phyloP scores from a whole-genome alignment of 2,329 filamentous ascomycete genomes.

The Macroventuria anomochaeta region DNA sequence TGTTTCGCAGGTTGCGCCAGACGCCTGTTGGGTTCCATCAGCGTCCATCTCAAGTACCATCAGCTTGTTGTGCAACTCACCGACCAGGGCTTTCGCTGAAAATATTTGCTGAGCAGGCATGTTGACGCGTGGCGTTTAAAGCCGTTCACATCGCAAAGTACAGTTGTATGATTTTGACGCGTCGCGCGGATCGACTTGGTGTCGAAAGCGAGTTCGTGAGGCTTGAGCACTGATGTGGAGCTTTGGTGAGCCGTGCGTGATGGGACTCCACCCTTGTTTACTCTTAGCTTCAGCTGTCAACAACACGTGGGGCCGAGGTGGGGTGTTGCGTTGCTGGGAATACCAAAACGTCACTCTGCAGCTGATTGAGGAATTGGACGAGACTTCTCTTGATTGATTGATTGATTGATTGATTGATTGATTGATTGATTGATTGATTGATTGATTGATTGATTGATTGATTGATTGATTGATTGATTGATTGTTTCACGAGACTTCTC shows the following conservation, averaged over 20 bases:
- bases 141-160: constrained; percentile 12
- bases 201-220: constrained; percentile 10
- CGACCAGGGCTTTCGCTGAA: constrained; percentile 42
- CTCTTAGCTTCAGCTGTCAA: constrained; percentile 6
- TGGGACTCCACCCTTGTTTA: constrained; percentile 15
- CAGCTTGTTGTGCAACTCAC: not conserved
- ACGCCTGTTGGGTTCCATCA: constrained; percentile 23
- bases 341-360: constrained; percentile 13
- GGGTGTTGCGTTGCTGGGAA: constrained; percentile 3
- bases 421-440: no score
- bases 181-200: not conserved
- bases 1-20: constrained; percentile 42
- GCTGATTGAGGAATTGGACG: not conserved
- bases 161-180: not conserved
- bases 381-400: no score
- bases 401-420: no score
- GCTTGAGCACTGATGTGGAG: constrained; percentile 15
- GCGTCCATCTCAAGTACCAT: not conserved
- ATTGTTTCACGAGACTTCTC: no score
- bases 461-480: no score
- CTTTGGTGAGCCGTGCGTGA: constrained; percentile 8
- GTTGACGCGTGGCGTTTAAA: constrained; percentile 7
- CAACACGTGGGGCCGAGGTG: constrained; percentile 13
- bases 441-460: no score
- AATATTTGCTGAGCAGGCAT: constrained; percentile 42